Evolutionary conservation across 257 asterid genomes (phyloP).

Genomic region (Solanum medicagineum): DNA sequence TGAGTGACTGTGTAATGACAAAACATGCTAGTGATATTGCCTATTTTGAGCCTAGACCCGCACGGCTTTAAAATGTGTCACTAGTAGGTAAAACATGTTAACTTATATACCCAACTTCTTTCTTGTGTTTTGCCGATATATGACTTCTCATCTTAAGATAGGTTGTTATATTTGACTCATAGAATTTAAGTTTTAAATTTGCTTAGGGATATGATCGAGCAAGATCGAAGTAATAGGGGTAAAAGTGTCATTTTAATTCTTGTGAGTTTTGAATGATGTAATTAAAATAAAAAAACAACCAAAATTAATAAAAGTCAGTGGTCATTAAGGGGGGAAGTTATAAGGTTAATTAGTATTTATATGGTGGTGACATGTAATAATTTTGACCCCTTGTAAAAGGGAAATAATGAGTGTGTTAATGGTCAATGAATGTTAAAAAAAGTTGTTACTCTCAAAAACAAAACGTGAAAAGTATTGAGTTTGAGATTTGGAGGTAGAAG

Average conservation of each 20-base stretch:
- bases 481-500: too few species aligned
- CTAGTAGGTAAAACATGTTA: too few species aligned
- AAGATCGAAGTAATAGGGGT: neutral
- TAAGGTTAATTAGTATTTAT: neutral
- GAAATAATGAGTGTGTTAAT: neutral
- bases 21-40: too few species aligned
- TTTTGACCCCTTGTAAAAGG: neutral
- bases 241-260: neutral
- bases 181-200: neutral
- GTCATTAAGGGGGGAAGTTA: neutral
- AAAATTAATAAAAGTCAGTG: neutral
- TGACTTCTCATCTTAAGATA: too few species aligned
- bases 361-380: neutral
- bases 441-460: neutral
- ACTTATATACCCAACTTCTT: too few species aligned
- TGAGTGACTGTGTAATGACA: too few species aligned
- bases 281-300: neutral
- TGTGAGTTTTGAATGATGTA: neutral
- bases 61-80: too few species aligned
- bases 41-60: too few species aligned
- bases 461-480: too few species aligned
- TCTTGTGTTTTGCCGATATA: too few species aligned
- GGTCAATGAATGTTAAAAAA: neutral
- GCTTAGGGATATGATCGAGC: neutral
- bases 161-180: too few species aligned